Evolutionary conservation across 495 filamentous ascomycete species (phyloP).

Genomic region (Penicillium longicatenatum): DNA sequence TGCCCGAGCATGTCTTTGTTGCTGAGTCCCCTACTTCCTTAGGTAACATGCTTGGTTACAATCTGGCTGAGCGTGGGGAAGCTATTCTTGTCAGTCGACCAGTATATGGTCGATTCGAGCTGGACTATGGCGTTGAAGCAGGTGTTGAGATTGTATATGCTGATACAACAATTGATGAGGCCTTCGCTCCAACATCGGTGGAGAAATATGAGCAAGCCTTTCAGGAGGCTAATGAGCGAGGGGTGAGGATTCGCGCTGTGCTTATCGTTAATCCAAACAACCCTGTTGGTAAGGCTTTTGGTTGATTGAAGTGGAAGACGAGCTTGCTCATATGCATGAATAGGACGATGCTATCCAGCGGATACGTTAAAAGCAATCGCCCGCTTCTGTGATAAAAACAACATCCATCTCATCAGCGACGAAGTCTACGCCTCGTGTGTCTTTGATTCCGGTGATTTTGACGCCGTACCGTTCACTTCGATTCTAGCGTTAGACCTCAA

Average conservation of each 20-base stretch:
- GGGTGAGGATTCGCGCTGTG: constrained; percentile 25
- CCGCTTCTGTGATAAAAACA: constrained; percentile 52
- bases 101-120: constrained; percentile 42
- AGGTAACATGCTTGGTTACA: constrained; percentile 41
- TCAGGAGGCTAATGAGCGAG: constrained; percentile 14
- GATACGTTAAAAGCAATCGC: constrained; percentile 51
- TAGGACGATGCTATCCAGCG: constrained; percentile 54
- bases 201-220: constrained; percentile 37
- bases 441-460: constrained; percentile 40
- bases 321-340: not conserved
- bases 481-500: constrained; percentile 47
- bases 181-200: constrained; percentile 30
- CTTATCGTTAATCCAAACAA: constrained; percentile 47
- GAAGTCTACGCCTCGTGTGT: constrained; percentile 62
- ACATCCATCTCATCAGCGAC: constrained; percentile 61
- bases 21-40: constrained; percentile 39
- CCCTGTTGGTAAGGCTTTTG: constrained; percentile 35
- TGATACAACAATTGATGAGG: constrained; percentile 30
- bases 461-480: constrained; percentile 51
- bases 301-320: not conserved
- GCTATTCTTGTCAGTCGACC: constrained; percentile 47
- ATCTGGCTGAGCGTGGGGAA: constrained; percentile 46
- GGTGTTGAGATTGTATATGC: constrained; percentile 40
- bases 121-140: constrained; percentile 40
- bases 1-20: constrained; percentile 35